Evolutionary conservation across 805 yeast genomes (phyloP), one percentile per base, ranked within the genome.

Genomic region (Wickerhamiella kazuoi): DNA sequence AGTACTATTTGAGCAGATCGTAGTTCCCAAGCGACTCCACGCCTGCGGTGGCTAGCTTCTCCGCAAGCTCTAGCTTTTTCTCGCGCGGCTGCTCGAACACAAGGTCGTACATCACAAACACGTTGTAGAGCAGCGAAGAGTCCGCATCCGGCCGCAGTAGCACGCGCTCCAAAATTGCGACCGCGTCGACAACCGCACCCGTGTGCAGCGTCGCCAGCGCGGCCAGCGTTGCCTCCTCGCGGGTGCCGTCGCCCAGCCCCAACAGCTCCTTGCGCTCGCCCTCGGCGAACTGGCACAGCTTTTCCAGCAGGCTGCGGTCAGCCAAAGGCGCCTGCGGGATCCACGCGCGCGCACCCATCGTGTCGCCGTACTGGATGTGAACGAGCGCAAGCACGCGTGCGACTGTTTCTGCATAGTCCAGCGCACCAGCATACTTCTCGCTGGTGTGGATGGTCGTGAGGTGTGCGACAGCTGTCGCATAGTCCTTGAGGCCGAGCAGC

Each of bases 401-500:
- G 2, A 43, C 41, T 26, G 32, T 19, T 4, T 21, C 34, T 7
- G 41, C 40, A 30, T 34, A 40, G 14, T 35, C 41, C n/a, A n/a
- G n/a, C 3, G 28, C 23, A 19, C 38, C 38, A 13, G 24, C 20
- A 20, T 37, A 30, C 15, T 19, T 7, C 17, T 40, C 39, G 3
- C 48, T 42, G 2, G 11, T n/a, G 30, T 50, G 46, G 7, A 54
- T 43, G 2, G 41, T 19, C 11, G 35, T 31, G 29, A 57, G 41
- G 35, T 55, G 56, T 8, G 50, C 49, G n/a, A 56, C 36, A 4
- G 61, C 62, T 4, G 61, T 49, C 4, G 44, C 30, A 32, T 44
- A 50, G 35, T 61, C 65, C 6, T 47, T 43, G 50, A 56, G 48
- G 6, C 55, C 53, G 4, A 57, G 35, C 19, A 61, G 49, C 28